Evolutionary conservation across 2,329 filamentous ascomycete genomes (phyloP).

Genomic region (Cladophialophora chaetospira): DNA sequence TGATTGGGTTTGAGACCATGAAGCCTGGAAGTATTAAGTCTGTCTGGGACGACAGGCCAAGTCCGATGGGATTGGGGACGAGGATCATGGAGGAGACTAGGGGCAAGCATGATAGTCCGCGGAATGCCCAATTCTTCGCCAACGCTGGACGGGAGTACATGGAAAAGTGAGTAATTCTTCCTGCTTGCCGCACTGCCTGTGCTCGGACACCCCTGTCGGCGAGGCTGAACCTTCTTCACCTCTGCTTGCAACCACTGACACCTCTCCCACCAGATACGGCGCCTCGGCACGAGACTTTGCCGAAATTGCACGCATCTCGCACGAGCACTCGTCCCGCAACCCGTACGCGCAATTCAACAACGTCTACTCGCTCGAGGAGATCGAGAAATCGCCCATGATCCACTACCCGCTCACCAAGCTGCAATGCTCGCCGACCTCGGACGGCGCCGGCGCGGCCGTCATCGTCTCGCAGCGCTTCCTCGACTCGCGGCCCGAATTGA

Average conservation of each 20-base stretch:
- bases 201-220: background rate
- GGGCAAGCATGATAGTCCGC: constrained; percentile 77
- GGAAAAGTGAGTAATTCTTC: constrained; percentile 66
- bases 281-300: constrained; percentile 85
- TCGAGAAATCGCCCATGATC: constrained; percentile 75
- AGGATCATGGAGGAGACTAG: constrained; percentile 81
- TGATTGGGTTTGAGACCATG: constrained; percentile 99
- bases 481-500: constrained; percentile 80
- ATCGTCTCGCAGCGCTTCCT: constrained; percentile 88
- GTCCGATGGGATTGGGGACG: constrained; percentile 70
- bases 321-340: constrained; percentile 85
- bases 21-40: constrained; percentile 79
- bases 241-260: too few species aligned
- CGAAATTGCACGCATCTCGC: constrained; percentile 90
- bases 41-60: constrained; percentile 81
- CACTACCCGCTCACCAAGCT: constrained; percentile 89
- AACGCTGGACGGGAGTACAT: constrained; percentile 94
- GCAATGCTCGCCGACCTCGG: constrained; percentile 94
- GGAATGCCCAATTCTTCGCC: constrained; percentile 90
- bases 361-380: constrained; percentile 83
- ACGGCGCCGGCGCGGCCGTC: constrained; percentile 85
- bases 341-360: constrained; percentile 97
- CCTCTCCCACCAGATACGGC: constrained; percentile 63
- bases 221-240: background rate
- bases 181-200: background rate